Evolutionary conservation across 2,329 filamentous ascomycete genomes (phyloP), one percentile per base, ranked within the genome.

Genomic region (Aspergillus clavatus): DNA sequence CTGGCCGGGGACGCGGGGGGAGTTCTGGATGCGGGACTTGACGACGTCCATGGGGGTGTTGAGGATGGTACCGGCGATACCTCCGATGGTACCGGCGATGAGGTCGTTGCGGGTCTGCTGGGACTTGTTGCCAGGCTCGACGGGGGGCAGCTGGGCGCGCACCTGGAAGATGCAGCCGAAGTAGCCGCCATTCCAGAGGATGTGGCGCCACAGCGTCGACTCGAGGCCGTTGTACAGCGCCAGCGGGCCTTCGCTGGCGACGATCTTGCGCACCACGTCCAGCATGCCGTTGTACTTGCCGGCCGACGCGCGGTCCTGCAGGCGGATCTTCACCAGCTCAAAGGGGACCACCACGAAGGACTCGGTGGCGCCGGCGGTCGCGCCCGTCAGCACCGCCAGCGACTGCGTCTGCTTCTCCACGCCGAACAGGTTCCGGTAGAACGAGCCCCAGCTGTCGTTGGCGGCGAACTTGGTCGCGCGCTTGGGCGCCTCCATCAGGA

Each of bases 101-200:
- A 98, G 73, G 62, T 98, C 90, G 66, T 95, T 96, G 47, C 79
- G 72, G 71, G 95, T 87, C 72, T 96, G 84, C 42, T 80, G 77
- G 55, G 77, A 77, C 79, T 95, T 95, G 69, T 81, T 85, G 36
- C 69, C 70, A 11, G 66, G 63, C 45, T 86, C 81, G n/a, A 85
- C 83, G 65, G 82, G 79, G 51, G 93, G 93, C 38, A 98, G 72
- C 56, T 96, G 75, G 49, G 82, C 80, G 65, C 90, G 86, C 52
- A 97, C 88, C 73, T 98, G 93, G 82, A 94, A 95, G 68, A 98
- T 98, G 72, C 89, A 94, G 62, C 93, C 93, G 69, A 98, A 98
- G 79, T 95, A 96, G 47, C 90, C 91, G 11, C 87, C 82, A 72
- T 96, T 96, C 90, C 90, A 96, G 49, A 89, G 76, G 45, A 89